These are phyloP conservation scores for Mycena albidolilacea DNA, from an alignment of 768 basidiomycete genomes.

Conservation along the genomic window DNA sequence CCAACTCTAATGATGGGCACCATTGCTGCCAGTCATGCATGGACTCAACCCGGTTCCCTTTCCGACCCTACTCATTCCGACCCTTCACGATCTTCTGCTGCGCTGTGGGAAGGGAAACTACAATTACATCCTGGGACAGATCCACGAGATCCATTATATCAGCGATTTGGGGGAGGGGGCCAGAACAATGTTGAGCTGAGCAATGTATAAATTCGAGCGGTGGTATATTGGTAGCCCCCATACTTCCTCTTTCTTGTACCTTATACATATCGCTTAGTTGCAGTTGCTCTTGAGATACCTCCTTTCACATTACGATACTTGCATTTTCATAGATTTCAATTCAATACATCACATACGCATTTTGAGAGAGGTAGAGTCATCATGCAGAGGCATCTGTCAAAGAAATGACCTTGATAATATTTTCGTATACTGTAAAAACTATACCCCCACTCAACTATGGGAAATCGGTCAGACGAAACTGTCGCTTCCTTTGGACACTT, in stretches of 20 bases:
- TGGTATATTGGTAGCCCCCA: conserved; percentile 18
- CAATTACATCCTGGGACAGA: conserved; percentile 92
- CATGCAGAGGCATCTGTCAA: conserved; percentile 9
- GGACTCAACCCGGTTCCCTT: conserved; percentile 68
- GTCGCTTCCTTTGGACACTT: conserved; percentile 46
- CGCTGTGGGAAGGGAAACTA: conserved; percentile 87
- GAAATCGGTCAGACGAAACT: conserved; percentile 3
- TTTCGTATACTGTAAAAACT: conserved; percentile 93
- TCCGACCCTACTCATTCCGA: conserved; percentile 84
- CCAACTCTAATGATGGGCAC: conserved; percentile 83
- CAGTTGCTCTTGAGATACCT: conserved; percentile 14
- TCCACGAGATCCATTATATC: conserved; percentile 69
- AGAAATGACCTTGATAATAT: conserved; percentile 64
- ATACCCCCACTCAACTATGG: conserved; percentile 91
- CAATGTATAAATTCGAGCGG: conserved; percentile 31
- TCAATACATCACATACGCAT: neutral
- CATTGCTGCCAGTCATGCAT: conserved; percentile 76
- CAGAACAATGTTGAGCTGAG: conserved; percentile 16
- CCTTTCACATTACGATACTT: conserved; percentile 23
- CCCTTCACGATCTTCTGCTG: conserved; percentile 86
- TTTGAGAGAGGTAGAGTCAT: neutral
- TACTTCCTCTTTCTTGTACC: neutral
- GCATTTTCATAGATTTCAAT: conserved; percentile 14
- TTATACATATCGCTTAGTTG: neutral
- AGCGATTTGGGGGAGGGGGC: conserved; percentile 47